Percentiles rank a stretch among this genome's conserved stretches.
phyloP scores from a whole-genome alignment of 2,329 filamentous ascomycete genomes.

The Cladosporium austrohemisphaericum region DNA sequence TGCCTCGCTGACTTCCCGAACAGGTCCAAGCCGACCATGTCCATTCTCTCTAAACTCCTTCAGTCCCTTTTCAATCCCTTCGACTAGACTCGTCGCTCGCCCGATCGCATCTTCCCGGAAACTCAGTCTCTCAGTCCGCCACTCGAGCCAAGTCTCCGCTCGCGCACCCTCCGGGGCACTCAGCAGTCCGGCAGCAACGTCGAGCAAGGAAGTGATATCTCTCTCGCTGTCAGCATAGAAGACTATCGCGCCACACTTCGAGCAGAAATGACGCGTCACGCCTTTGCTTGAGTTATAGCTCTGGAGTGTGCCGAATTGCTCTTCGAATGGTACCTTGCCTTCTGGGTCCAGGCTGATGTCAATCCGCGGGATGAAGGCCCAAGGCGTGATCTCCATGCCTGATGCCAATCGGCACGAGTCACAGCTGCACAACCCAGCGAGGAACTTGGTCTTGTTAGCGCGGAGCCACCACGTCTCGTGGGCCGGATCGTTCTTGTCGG shows the following conservation, averaged over 20 bases:
- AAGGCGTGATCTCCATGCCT: slow-evolving; percentile 62
- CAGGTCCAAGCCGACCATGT: not conserved
- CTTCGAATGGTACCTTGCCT: slow-evolving; percentile 25
- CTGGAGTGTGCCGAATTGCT: slow-evolving; percentile 45
- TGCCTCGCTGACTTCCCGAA: not conserved
- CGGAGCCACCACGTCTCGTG: slow-evolving; percentile 61
- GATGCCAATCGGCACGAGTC: slow-evolving; percentile 57
- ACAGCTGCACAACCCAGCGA: slow-evolving; percentile 60
- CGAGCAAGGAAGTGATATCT: slow-evolving; percentile 52
- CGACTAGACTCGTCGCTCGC: slow-evolving; percentile 22
- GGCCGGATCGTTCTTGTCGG: slow-evolving; percentile 38
- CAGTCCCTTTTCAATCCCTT: slow-evolving; percentile 25
- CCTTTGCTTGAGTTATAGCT: slow-evolving; percentile 53
- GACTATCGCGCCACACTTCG: slow-evolving; percentile 58
- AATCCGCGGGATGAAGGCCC: slow-evolving; percentile 61
- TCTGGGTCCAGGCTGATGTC: slow-evolving; percentile 48
- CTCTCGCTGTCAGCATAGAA: slow-evolving; percentile 56
- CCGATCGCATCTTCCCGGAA: slow-evolving; percentile 53
- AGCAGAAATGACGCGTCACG: slow-evolving; percentile 60
- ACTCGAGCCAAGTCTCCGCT: slow-evolving; percentile 59
- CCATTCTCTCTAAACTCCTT: slow-evolving; percentile 20
- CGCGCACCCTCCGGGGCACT: slow-evolving; percentile 50
- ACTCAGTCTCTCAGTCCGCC: slow-evolving; percentile 57
- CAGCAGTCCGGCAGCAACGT: slow-evolving; percentile 59
- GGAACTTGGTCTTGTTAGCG: slow-evolving; percentile 47